phyloP scores from a whole-genome alignment of 352 stramenopile species.

The Salisapilia sapeloensis region DNA sequence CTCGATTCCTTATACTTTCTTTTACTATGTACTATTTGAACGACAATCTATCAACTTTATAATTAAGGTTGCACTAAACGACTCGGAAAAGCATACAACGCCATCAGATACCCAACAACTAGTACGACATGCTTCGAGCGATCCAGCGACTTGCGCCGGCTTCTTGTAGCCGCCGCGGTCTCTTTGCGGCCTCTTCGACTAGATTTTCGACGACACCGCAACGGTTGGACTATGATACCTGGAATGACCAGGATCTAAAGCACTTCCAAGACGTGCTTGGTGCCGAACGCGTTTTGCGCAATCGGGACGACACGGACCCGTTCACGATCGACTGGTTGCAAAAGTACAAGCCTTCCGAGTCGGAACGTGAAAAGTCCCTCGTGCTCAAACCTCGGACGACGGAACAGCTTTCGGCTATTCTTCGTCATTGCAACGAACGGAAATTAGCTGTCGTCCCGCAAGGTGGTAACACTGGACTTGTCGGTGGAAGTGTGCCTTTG shows the following conservation, averaged over 20 bases:
- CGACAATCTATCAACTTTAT: too few species aligned
- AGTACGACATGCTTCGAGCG: too few species aligned
- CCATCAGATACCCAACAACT: too few species aligned
- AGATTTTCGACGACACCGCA: constrained; percentile 10
- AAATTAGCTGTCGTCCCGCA: constrained; percentile 87
- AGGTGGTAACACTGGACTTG: constrained; percentile 94
- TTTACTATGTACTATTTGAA: not conserved
- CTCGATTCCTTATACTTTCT: too few species aligned
- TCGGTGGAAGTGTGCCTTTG: constrained; percentile 84
- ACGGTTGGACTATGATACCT: constrained; percentile 24
- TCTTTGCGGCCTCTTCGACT: too few species aligned
- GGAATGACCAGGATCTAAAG: constrained; percentile 36
- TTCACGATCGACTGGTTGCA: constrained; percentile 77
- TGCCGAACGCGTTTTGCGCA: constrained; percentile 42
- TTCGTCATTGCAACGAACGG: constrained; percentile 87
- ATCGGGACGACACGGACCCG: constrained; percentile 39
- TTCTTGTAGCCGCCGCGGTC: too few species aligned
- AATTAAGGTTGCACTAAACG: too few species aligned
- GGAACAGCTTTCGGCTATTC: constrained; percentile 72
- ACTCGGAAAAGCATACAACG: too few species aligned
- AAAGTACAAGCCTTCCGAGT: constrained; percentile 61
- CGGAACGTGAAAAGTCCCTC: constrained; percentile 23
- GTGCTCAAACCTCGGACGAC: constrained; percentile 81
- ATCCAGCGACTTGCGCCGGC: too few species aligned
- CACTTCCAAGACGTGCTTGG: constrained; percentile 50